Conservation (phyloP, 2,329 filamentous ascomycete species). For the Alternaria infectoria region DNA sequence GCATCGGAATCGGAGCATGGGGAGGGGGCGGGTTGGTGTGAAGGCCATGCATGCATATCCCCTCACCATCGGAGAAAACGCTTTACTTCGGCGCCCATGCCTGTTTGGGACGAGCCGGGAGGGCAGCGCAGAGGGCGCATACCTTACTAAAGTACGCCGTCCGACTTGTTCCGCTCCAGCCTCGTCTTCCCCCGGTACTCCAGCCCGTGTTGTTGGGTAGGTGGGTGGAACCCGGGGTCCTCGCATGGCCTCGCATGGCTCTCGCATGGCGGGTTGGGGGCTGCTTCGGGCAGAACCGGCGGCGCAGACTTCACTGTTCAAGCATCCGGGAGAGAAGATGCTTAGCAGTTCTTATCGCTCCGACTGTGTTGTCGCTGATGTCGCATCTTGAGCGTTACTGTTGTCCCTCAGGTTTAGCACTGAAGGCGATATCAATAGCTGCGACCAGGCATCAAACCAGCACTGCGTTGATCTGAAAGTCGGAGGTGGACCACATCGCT, state of each 20-base stretch:
- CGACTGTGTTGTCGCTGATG: neutral
- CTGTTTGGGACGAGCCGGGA: conserved; percentile 2
- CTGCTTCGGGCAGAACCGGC: neutral
- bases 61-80: neutral
- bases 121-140: conserved; percentile 1
- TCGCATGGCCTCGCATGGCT: neutral
- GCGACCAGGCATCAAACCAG: neutral
- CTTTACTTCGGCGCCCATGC: conserved; percentile 8
- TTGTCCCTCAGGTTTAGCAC: neutral
- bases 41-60: neutral
- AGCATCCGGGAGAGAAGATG: neutral
- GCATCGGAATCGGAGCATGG: conserved; percentile 3
- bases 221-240: neutral
- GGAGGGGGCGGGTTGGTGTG: neutral
- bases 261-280: neutral
- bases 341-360: neutral
- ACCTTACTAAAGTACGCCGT: conserved; percentile 11
- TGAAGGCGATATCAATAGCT: neutral
- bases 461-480: neutral
- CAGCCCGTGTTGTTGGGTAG: neutral
- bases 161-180: conserved; percentile 8
- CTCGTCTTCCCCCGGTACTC: conserved; percentile 1
- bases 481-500: neutral
- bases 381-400: rapidly evolving
- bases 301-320: neutral